Evolutionary conservation across 306 rosid species (phyloP), one percentile per base, ranked within the genome.

Genomic region (Vigna hirtella): DNA sequence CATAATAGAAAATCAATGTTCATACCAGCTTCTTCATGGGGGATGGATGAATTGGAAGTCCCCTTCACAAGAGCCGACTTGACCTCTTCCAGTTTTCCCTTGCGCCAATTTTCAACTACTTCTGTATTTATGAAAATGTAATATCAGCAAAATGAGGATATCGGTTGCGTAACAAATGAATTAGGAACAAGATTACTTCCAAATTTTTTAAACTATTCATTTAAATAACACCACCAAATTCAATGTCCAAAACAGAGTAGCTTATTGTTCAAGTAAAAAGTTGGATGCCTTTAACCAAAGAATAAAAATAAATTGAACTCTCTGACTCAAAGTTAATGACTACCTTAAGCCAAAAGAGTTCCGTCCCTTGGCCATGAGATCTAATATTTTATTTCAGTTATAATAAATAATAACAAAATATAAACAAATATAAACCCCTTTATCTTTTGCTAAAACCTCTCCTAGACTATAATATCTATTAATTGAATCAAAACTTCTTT

Each of bases 51-150:
- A 75, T 89, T 83, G 71, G 68, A 75, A 38, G 84, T 32, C 62
- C 74, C 68, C 38, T 61, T 55, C 66, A 58, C 77, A 26, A 40
- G 51, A 77, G 68, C 84, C 63, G 82, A 65, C 83, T 83, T 89
- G 62, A 84, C 85, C 84, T 77, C 86, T 70, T 84, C 83, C 63
- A 89, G 85, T 76, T 87, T 93, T 84, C 89, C 88, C 73, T 75
- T 81, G 72, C 93, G 87, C 98, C 98, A 93, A 77, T 83, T 82
- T 83, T 89, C 94, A 67, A 91, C 87, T 36, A 83, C 86, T 74
- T 79, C 79, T 62, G 72, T 63, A 62, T 18, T 62, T 15, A 62
- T 36, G 6, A 62, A 61, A 61, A 61, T 8, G 17, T 36, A 28
- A 38, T 17, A 80, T 50, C 59, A 72, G 26, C 74, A 49, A 73